Conservation (phyloP, 108 stramenopile species). For the Fragilaria radians region DNA sequence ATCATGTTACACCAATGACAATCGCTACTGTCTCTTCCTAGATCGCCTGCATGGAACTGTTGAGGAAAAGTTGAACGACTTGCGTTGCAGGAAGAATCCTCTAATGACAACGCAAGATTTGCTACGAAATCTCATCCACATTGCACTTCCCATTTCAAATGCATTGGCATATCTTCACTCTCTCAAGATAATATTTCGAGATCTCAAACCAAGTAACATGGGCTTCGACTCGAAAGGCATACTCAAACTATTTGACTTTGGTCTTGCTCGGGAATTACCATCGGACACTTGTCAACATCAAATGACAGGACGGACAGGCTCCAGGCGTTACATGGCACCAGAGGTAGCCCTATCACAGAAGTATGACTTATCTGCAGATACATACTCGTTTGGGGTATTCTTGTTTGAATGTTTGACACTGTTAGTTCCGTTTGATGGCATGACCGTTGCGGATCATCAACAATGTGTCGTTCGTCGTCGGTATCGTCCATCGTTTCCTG, state of each 20-base stretch:
- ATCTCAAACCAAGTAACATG: slow-evolving; percentile 39
- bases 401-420: neutral
- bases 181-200: slow-evolving; percentile 32
- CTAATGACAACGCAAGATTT: too few relatives aligned
- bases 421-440: slow-evolving; percentile 2
- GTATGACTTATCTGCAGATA: neutral
- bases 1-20: neutral
- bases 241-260: slow-evolving; percentile 52
- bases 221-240: slow-evolving; percentile 27
- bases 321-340: slow-evolving; percentile 20
- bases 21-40: slow-evolving; percentile 49
- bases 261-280: slow-evolving; percentile 38
- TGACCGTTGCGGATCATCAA: slow-evolving; percentile 40
- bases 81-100: slow-evolving; percentile 4
- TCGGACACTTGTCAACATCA: slow-evolving; percentile 25
- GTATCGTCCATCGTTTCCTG: slow-evolving; percentile 41
- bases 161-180: slow-evolving; percentile 35
- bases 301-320: slow-evolving; percentile 58
- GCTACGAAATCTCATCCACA: neutral
- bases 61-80: slow-evolving; percentile 25
- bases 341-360: neutral
- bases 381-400: neutral
- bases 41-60: slow-evolving; percentile 56
- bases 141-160: slow-evolving; percentile 21
- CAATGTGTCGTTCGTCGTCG: slow-evolving; percentile 38